Evolutionary conservation across 2,329 filamentous ascomycete species (phyloP).

Genomic region (Acrocalymma vagum): DNA sequence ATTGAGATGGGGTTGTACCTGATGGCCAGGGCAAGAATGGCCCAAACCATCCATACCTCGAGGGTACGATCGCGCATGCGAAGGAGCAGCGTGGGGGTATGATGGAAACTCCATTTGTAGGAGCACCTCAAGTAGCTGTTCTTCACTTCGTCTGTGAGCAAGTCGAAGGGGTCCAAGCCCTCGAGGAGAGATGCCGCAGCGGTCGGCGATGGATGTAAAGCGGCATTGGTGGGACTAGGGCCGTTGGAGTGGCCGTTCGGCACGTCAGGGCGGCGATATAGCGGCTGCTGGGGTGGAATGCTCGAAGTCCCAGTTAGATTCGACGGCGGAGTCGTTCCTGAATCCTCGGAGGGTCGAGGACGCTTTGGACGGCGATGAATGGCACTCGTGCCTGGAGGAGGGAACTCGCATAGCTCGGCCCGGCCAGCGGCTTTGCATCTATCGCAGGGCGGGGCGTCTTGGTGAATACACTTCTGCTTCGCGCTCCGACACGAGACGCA

Average conservation of each 20-base stretch:
- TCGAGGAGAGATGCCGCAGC: slow-evolving; percentile 40
- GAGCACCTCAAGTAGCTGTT: slow-evolving; percentile 50
- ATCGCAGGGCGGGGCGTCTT: slow-evolving; percentile 49
- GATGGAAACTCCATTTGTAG: slow-evolving; percentile 55
- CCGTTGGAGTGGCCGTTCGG: slow-evolving; percentile 31
- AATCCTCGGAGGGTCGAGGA: slow-evolving; percentile 37
- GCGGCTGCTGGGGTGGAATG: slow-evolving; percentile 16
- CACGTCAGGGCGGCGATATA: slow-evolving; percentile 29
- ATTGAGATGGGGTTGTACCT: slow-evolving; percentile 32
- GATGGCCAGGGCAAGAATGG: slow-evolving; percentile 51
- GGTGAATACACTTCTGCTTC: slow-evolving; percentile 51
- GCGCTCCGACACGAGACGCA: slow-evolving; percentile 49
- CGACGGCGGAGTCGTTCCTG: slow-evolving; percentile 25
- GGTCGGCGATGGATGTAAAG: slow-evolving; percentile 26
- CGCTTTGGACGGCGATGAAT: slow-evolving; percentile 49
- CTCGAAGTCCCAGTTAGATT: slow-evolving; percentile 5
- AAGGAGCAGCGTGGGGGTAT: slow-evolving; percentile 49
- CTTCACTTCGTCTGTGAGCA: slow-evolving; percentile 52
- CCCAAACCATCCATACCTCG: slow-evolving; percentile 51
- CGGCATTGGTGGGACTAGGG: slow-evolving; percentile 28
- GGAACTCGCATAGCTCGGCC: slow-evolving; percentile 44
- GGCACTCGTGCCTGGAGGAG: slow-evolving; percentile 46
- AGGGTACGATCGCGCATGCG: slow-evolving; percentile 48
- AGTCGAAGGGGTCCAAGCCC: slow-evolving; percentile 46
- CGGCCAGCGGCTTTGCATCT: slow-evolving; percentile 45